phyloP scores from a whole-genome alignment of 2,329 filamentous ascomycete genomes.

The Colletotrichum lindemuthianum region DNA sequence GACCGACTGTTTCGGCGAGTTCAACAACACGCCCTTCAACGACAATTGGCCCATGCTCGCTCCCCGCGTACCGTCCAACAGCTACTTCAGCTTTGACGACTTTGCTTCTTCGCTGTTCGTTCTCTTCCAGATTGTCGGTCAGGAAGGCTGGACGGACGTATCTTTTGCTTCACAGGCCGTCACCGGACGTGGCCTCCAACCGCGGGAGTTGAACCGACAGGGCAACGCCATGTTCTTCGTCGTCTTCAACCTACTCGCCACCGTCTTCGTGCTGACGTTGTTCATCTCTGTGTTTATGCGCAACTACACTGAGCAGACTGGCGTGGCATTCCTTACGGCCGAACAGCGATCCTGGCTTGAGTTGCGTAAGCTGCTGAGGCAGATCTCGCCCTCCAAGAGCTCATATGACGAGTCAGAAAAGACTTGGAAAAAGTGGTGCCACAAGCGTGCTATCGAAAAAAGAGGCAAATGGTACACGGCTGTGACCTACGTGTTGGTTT shows the following conservation, averaged over 20 bases:
- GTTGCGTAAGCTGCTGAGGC: slow-evolving; percentile 87
- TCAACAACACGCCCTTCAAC: slow-evolving; percentile 76
- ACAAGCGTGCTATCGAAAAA: slow-evolving; percentile 93
- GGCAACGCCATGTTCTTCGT: slow-evolving; percentile 96
- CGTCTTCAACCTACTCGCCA: slow-evolving; percentile 93
- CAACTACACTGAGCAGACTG: slow-evolving; percentile 98
- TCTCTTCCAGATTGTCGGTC: slow-evolving; percentile 97
- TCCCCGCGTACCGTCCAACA: slow-evolving; percentile 82
- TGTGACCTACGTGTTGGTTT: slow-evolving; percentile 80
- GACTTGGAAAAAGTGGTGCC: slow-evolving; percentile 92
- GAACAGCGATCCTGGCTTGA: slow-evolving; percentile 98
- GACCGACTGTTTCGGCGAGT: slow-evolving; percentile 86
- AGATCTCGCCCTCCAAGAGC: slow-evolving; percentile 94
- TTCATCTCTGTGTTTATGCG: slow-evolving; percentile 99
- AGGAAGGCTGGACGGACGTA: slow-evolving; percentile 98
- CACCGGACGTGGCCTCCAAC: slow-evolving; percentile 79
- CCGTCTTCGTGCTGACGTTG: slow-evolving; percentile 94
- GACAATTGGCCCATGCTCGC: slow-evolving; percentile 81
- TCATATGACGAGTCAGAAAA: slow-evolving; percentile 81
- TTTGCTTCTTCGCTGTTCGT: slow-evolving; percentile 95
- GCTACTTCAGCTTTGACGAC: slow-evolving; percentile 91
- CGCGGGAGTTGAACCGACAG: slow-evolving; percentile 72
- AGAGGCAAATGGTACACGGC: slow-evolving; percentile 89
- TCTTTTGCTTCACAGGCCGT: slow-evolving; percentile 86
- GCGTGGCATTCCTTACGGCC: slow-evolving; percentile 93